Evolutionary conservation across 1,139 yeast genomes (phyloP).

Genomic region (Yamadazyma siamensis): DNA sequence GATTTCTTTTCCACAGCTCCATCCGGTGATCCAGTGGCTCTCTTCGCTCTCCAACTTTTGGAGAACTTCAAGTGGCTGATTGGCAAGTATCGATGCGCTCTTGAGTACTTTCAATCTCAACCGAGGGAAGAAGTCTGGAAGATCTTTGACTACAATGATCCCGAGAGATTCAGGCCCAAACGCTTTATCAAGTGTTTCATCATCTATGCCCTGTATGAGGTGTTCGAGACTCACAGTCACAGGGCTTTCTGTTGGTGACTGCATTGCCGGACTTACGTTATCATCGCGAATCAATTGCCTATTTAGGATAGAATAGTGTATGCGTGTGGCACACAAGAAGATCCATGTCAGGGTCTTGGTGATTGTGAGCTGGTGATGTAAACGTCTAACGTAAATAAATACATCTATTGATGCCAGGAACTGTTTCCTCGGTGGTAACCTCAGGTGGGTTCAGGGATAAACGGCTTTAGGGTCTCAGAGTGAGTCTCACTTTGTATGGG

Average conservation of each 20-base stretch:
- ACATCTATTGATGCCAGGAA: too few relatives aligned
- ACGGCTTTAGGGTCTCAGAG: too few relatives aligned
- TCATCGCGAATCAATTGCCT: too few relatives aligned
- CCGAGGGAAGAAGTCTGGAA: conserved; percentile 36
- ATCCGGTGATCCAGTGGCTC: conserved; percentile 52
- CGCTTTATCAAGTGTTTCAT: conserved; percentile 35
- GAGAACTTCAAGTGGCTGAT: conserved; percentile 33
- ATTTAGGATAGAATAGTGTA: too few relatives aligned
- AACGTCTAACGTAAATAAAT: too few relatives aligned
- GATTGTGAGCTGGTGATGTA: too few relatives aligned
- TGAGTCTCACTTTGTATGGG: too few relatives aligned
- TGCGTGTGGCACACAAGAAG: too few relatives aligned
- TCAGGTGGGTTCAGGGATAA: too few relatives aligned
- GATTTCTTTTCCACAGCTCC: conserved; percentile 64
- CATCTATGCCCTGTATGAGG: conserved; percentile 30
- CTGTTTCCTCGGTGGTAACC: too few relatives aligned
- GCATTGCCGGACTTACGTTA: not conserved
- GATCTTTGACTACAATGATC: conserved; percentile 42
- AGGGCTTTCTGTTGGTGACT: conserved; percentile 12
- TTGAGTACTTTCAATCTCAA: conserved; percentile 44
- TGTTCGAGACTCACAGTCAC: conserved; percentile 33
- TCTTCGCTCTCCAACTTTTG: conserved; percentile 44
- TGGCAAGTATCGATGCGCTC: conserved; percentile 46
- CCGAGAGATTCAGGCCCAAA: conserved; percentile 62
- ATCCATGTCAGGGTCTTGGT: too few relatives aligned